A percentile compares a stretch with the other conserved stretches of the same genome.
Conservation (phyloP, 805 yeast species). For the Metschnikowia arizonensis region DNA sequence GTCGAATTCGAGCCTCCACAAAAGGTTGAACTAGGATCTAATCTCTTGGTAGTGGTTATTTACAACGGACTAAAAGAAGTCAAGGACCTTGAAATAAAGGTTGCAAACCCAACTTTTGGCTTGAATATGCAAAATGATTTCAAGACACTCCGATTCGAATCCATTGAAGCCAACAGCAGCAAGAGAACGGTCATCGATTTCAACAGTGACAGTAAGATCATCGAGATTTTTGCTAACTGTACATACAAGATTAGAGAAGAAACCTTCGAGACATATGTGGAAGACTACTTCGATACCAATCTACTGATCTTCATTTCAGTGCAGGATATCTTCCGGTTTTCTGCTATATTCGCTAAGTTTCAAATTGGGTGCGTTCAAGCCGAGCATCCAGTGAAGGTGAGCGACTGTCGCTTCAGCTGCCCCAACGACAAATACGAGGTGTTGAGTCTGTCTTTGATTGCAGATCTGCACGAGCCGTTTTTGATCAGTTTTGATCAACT, state of each 20-base stretch:
- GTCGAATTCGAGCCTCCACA: slow-evolving; percentile 26
- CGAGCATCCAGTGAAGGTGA: slow-evolving; percentile 51
- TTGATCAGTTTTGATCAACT: slow-evolving; percentile 71
- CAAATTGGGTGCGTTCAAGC: slow-evolving; percentile 57
- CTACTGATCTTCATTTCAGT: slow-evolving; percentile 70
- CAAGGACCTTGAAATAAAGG: slow-evolving; percentile 5
- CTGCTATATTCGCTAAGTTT: slow-evolving; percentile 60
- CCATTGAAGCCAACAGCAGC: neutral
- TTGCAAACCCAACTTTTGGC: slow-evolving; percentile 17
- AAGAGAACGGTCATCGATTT: slow-evolving; percentile 28
- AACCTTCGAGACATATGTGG: slow-evolving; percentile 21
- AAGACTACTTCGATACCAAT: slow-evolving; percentile 46
- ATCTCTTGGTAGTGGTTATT: slow-evolving; percentile 24
- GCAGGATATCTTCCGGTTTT: slow-evolving; percentile 66
- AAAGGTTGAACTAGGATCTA: slow-evolving; percentile 26
- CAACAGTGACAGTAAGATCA: slow-evolving; percentile 26
- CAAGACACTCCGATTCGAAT: neutral
- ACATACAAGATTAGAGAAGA: slow-evolving; percentile 20
- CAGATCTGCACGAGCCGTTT: slow-evolving; percentile 26
- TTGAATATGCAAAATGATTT: slow-evolving; percentile 10
- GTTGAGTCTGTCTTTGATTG: slow-evolving; percentile 8
- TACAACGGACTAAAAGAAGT: slow-evolving; percentile 30
- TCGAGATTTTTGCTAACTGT: slow-evolving; percentile 22
- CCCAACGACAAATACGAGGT: slow-evolving; percentile 25
- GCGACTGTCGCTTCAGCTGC: slow-evolving; percentile 39